Evolutionary conservation across 495 filamentous ascomycete genomes (phyloP).

Genomic region (Penicillium tannophilum): DNA sequence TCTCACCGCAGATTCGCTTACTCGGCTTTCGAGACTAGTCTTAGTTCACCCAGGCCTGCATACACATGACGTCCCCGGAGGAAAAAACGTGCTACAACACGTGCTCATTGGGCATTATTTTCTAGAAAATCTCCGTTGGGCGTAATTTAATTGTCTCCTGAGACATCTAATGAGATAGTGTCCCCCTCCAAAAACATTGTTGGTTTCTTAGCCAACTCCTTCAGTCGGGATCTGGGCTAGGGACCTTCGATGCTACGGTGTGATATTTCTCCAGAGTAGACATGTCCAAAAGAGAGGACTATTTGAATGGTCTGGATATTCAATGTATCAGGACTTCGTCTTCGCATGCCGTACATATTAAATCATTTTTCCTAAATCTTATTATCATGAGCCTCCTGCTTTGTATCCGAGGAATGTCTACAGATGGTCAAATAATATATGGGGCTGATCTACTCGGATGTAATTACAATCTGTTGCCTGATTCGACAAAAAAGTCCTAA

Average conservation of each 20-base stretch:
- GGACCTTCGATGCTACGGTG: background rate
- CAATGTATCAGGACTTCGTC: background rate
- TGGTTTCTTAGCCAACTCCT: no score
- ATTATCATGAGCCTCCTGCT: no score
- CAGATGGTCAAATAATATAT: background rate
- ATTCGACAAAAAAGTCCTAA: background rate
- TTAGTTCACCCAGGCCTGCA: background rate
- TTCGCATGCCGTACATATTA: background rate
- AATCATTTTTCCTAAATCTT: background rate
- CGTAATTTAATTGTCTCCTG: background rate
- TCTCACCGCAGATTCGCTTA: background rate
- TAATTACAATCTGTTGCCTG: constrained; percentile 5
- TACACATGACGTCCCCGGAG: background rate
- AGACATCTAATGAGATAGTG: background rate
- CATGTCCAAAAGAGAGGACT: no score
- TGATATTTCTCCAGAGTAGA: background rate
- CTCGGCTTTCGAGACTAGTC: background rate
- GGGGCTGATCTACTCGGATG: background rate
- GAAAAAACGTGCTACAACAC: background rate
- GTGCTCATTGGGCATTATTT: background rate
- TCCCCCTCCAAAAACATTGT: background rate
- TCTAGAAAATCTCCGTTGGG: background rate
- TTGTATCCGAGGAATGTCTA: background rate
- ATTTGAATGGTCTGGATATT: background rate
- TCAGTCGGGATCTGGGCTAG: no score